Evolutionary conservation across 2,329 filamentous ascomycete species (phyloP), one percentile per base, ranked within the genome.

Genomic region (Talaromyces marneffei): DNA sequence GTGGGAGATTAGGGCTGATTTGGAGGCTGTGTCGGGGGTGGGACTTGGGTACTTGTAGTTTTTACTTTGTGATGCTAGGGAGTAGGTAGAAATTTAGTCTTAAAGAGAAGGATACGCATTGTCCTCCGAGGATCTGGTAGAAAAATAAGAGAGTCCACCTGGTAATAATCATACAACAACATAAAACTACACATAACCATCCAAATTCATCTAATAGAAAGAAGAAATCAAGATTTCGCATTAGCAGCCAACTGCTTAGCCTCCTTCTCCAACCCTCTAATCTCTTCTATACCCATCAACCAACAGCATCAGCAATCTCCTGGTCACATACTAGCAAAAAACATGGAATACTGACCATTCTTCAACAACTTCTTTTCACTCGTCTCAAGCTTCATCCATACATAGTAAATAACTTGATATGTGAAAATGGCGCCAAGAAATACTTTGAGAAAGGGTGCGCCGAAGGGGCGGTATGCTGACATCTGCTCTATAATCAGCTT

Each of bases 1-100:
- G 20, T 87, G 84, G 76, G 86, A 87, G 70, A 80, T 92, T 66
- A 81, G 87, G 69, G 85, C 81, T 1, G 90, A 94, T 78, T 71
- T 92, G 69, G 86, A 88, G 67, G 80, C 80, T 1, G 74, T 90
- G 31, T 82, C 82, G 18, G 89, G 87, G 66, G 82, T 81, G 61
- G 89, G 88, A 0, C 71, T 92, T 71, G 75, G 74, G 14, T 78
- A 77, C 66, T 63, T 78, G 46, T 78, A 62, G 57, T 55, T 33
- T 57, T 60, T 55, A 63, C n/a, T 29, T n/a, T 48, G n/a, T n/a
- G n/a, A n/a, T n/a, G n/a, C n/a, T n/a, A n/a, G n/a, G n/a, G n/a
- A n/a, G n/a, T n/a, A n/a, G n/a, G n/a, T n/a, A n/a, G n/a, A n/a
- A 10, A 39, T 55, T 59, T 42, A 62, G 33, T 35, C 3, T 35